A percentile compares a stretch with the other conserved stretches of the same genome.
These are phyloP conservation scores for Tephrocybe rancida DNA, from an alignment of 768 basidiomycete genomes.

Conservation along the genomic window DNA sequence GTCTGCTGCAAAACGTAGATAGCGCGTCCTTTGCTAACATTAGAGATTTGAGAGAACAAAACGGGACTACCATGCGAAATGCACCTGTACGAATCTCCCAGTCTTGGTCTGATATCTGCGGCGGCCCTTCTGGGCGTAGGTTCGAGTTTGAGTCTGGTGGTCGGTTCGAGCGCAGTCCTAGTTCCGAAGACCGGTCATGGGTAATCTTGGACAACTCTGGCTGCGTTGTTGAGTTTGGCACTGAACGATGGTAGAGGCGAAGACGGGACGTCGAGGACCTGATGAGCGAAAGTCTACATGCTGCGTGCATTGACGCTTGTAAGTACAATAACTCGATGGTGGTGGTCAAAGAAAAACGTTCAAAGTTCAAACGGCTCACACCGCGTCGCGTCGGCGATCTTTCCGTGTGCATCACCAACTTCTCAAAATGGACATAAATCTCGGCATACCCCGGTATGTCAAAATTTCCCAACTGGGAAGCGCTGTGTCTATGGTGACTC, in stretches of 20 bases:
- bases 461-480: background rate
- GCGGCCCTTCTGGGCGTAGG: constrained; percentile 22
- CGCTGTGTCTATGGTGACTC: background rate
- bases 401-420: background rate
- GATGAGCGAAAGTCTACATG: constrained; percentile 4
- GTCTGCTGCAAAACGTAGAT: constrained; percentile 70
- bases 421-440: no score
- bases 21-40: constrained; percentile 57
- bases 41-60: background rate
- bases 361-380: background rate
- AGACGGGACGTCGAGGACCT: background rate
- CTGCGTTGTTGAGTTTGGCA: background rate
- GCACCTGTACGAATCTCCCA: constrained; percentile 81
- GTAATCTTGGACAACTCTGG: background rate
- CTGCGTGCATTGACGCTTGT: constrained; percentile 4
- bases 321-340: background rate
- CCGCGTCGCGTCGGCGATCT: background rate
- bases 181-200: constrained; percentile 12
- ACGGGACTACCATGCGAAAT: background rate
- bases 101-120: constrained; percentile 63
- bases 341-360: background rate
- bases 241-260: constrained; percentile 5
- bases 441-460: no score
- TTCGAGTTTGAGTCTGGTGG: constrained; percentile 37
- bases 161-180: constrained; percentile 35